Percentiles rank a stretch among this genome's conserved stretches.
phyloP scores from a whole-genome alignment of 768 basidiomycete species.

The Boletus sp. region DNA sequence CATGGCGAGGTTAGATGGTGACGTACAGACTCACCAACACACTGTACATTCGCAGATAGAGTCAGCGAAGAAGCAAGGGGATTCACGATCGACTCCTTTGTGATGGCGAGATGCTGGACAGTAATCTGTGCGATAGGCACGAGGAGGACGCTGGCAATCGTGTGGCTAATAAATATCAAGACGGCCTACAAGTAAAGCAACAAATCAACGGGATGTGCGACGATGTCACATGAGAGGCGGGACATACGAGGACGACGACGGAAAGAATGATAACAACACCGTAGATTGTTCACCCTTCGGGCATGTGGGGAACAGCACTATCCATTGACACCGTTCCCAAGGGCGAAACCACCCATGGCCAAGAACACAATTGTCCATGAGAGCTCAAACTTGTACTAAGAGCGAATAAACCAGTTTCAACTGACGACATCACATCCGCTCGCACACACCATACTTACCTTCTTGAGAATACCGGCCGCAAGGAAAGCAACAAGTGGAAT shows the following conservation, averaged over 20 bases:
- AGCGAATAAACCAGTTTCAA: neutral
- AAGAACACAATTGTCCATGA: constrained; percentile 94
- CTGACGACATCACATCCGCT: constrained; percentile 13
- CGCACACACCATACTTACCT: constrained; percentile 54
- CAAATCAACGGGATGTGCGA: neutral
- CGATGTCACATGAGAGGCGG: neutral
- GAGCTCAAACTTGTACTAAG: constrained; percentile 91
- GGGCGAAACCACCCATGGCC: constrained; percentile 96
- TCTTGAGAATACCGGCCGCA: constrained; percentile 88
- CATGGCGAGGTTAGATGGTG: no score
- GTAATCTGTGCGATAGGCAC: constrained; percentile 94
- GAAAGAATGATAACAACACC: constrained; percentile 71
- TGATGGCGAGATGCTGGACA: no score
- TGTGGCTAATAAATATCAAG: constrained; percentile 96
- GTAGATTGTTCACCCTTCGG: constrained; percentile 64
- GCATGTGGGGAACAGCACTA: constrained; percentile 51
- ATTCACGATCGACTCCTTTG: no score
- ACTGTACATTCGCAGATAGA: no score
- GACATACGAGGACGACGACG: constrained; percentile 61
- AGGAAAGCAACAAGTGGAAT: constrained; percentile 93
- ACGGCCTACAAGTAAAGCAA: constrained; percentile 50
- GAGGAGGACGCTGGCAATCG: constrained; percentile 94
- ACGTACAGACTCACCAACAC: no score
- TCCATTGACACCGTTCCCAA: constrained; percentile 94
- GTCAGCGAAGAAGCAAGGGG: no score